Percentiles rank a stretch among this genome's conserved stretches.
Conservation (phyloP, 2,329 filamentous ascomycete species). For the Macrophomina pseudophaseolina region DNA sequence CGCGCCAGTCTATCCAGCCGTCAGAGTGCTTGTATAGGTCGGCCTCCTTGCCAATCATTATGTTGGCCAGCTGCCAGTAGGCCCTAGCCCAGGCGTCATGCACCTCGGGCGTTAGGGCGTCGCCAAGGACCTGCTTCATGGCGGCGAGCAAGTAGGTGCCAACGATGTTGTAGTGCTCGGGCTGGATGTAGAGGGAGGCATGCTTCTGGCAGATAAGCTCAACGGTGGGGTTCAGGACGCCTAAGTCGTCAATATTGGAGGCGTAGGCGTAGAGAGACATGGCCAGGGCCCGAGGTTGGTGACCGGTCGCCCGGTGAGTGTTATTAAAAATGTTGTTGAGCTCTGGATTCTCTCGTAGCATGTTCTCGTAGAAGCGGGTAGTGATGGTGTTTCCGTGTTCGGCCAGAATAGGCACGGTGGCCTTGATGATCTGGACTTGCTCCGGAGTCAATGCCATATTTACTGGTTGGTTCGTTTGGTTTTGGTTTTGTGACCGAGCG, state of each 20-base stretch:
- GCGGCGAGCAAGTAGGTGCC: constrained; percentile 71
- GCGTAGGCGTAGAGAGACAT: constrained; percentile 73
- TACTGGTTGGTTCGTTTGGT: neutral
- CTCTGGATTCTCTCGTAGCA: constrained; percentile 68
- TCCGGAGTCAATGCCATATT: constrained; percentile 56
- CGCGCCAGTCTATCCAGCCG: constrained; percentile 70
- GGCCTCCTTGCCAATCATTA: constrained; percentile 71
- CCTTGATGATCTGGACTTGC: constrained; percentile 69
- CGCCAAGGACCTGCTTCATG: constrained; percentile 69
- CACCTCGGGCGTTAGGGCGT: constrained; percentile 68
- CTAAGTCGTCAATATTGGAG: constrained; percentile 71
- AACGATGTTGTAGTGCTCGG: constrained; percentile 73
- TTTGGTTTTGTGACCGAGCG: too few relatives aligned
- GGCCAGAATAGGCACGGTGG: constrained; percentile 71
- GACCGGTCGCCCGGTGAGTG: constrained; percentile 69
- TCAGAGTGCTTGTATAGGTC: constrained; percentile 66
- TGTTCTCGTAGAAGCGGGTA: constrained; percentile 72
- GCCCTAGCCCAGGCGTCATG: constrained; percentile 72
- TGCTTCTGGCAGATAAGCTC: constrained; percentile 80
- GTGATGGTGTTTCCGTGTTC: constrained; percentile 73
- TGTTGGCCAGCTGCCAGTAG: constrained; percentile 74
- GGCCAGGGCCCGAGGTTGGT: constrained; percentile 73
- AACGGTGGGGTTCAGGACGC: constrained; percentile 59
- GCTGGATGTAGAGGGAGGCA: constrained; percentile 69
- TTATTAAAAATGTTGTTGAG: constrained; percentile 75